Conservation (phyloP, 2,329 filamentous ascomycete species). For the Pseudohalonectria lignicola region DNA sequence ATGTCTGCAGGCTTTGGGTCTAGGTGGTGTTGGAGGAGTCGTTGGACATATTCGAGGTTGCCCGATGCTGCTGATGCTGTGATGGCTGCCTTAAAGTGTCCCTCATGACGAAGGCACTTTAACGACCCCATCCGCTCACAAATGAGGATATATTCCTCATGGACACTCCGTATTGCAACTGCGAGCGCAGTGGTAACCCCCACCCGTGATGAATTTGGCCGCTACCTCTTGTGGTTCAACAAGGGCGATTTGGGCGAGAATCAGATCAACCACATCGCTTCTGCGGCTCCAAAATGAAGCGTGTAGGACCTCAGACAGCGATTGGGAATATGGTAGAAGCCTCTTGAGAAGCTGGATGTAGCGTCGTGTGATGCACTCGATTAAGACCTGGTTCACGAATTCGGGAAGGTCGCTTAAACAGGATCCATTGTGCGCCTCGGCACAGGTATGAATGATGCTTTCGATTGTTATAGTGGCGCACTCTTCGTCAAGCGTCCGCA, state of each 20-base stretch:
- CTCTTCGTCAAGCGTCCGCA: background rate
- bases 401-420: accelerated
- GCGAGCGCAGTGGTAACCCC: background rate
- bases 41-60: background rate
- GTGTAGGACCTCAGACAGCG: background rate
- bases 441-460: background rate
- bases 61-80: background rate
- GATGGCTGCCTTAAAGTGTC: background rate
- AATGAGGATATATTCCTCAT: background rate
- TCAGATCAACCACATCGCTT: background rate
- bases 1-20: background rate
- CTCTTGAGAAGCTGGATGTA: background rate
- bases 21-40: background rate
- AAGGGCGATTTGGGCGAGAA: background rate
- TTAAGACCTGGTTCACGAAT: background rate
- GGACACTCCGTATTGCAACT: background rate
- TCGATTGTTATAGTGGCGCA: background rate
- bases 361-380: background rate
- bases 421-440: background rate
- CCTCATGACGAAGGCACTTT: background rate
- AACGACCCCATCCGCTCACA: background rate
- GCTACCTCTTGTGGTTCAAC: no score
- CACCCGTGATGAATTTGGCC: background rate
- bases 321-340: background rate
- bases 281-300: background rate